Conservation (phyloP, 2,329 filamentous ascomycete species). For the Aspergillus tubingensis region DNA sequence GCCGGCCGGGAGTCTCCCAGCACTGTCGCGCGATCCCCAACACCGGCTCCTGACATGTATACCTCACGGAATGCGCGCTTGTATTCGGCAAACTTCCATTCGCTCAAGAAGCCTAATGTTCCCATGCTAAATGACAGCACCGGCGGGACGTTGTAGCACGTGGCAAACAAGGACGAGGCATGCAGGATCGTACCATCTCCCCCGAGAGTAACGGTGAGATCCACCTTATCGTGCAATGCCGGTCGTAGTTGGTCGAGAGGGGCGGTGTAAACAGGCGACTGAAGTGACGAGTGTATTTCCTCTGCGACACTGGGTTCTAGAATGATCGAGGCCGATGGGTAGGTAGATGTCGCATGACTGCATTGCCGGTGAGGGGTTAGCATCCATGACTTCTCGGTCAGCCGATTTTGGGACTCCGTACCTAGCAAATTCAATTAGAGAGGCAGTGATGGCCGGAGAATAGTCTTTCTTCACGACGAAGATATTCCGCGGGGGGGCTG, state of each 20-base stretch:
- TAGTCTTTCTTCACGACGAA: constrained; percentile 69
- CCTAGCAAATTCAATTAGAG: constrained; percentile 60
- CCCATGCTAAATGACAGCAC: constrained; percentile 97
- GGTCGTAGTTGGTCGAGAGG: constrained; percentile 37
- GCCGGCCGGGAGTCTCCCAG: constrained; percentile 48
- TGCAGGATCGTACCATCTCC: constrained; percentile 90
- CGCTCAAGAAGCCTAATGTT: constrained; percentile 88
- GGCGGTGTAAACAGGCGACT: constrained; percentile 70
- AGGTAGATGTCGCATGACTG: constrained; percentile 75
- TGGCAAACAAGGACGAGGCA: constrained; percentile 82
- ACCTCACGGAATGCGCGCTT: constrained; percentile 90
- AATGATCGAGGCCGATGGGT: constrained; percentile 77
- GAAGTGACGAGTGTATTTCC: constrained; percentile 68
- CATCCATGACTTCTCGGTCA: background rate
- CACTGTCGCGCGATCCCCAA: constrained; percentile 47
- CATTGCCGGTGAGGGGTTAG: background rate
- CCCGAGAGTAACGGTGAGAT: constrained; percentile 85
- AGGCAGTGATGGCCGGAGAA: constrained; percentile 56
- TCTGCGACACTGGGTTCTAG: constrained; percentile 76
- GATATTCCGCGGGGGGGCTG: constrained; percentile 67
- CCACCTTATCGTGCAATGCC: constrained; percentile 74
- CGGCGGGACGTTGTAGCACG: constrained; percentile 77
- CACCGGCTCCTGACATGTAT: constrained; percentile 74
- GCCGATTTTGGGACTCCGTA: constrained; percentile 23
- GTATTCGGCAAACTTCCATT: constrained; percentile 94